A percentile compares a stretch with the other conserved stretches of the same genome.
These are phyloP conservation scores for Setaria viridis DNA, from an alignment of 202 grass and related monocot genomes.

Conservation along the genomic window DNA sequence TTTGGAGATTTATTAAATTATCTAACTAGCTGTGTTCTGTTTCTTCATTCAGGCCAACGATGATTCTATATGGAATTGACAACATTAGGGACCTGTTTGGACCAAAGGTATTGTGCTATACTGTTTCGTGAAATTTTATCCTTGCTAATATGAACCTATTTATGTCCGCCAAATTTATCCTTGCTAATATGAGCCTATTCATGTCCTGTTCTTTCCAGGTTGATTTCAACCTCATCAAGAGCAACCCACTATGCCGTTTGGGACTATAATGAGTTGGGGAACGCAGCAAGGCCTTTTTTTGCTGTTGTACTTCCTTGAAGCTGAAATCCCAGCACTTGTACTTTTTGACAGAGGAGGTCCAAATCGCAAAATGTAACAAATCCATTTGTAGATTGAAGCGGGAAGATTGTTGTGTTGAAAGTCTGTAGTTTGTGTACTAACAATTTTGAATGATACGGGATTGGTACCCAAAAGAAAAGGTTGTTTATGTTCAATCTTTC, in stretches of 20 bases:
- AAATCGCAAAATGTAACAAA: conserved; percentile 2
- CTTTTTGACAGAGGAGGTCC: conserved; percentile 14
- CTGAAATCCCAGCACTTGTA: background rate
- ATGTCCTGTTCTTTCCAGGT: conserved; percentile 60
- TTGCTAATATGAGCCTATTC: conserved; percentile 29
- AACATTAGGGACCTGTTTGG: conserved; percentile 96
- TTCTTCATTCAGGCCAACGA: conserved; percentile 68
- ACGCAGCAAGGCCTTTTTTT: background rate
- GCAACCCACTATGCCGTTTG: conserved; percentile 67
- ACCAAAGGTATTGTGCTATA: conserved; percentile 68
- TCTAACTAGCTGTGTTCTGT: background rate
- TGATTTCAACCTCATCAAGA: conserved; percentile 90
- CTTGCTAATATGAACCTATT: conserved; percentile 24
- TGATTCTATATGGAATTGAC: conserved; percentile 89
- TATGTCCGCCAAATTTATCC: background rate
- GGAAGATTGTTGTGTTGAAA: background rate
- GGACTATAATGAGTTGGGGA: conserved; percentile 43
- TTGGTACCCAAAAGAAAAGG: background rate
- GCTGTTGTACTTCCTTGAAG: background rate
- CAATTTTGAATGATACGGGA: conserved; percentile 19
- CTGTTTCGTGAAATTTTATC: background rate
- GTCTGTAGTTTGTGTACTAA: background rate
- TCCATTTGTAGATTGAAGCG: background rate
- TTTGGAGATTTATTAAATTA: background rate
- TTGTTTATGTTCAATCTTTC: background rate